These are phyloP conservation scores for Podila epicladia DNA, from an alignment of 192 early-diverging fungal genomes.

Conservation along the genomic window DNA sequence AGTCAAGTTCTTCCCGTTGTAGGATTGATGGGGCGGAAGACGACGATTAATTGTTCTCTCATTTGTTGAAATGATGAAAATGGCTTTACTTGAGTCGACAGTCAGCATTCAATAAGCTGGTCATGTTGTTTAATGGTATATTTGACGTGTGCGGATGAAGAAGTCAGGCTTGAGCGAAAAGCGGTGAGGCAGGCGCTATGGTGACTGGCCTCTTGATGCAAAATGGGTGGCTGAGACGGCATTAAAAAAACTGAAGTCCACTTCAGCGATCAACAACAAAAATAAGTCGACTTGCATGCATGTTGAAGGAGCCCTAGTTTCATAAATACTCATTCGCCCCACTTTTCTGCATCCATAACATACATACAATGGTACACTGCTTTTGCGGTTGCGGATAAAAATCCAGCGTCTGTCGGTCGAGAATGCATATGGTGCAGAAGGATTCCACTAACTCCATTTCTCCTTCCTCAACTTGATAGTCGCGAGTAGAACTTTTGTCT, in stretches of 20 bases:
- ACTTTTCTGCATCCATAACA: neutral
- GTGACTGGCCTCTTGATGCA: neutral
- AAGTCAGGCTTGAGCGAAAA: neutral
- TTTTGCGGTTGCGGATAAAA: neutral
- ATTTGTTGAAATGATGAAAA: neutral
- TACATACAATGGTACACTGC: neutral
- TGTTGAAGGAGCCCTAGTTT: too few species aligned
- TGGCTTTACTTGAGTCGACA: conserved; percentile 53
- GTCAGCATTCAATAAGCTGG: conserved; percentile 46
- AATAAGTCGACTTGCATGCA: too few species aligned
- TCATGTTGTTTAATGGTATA: conserved; percentile 17
- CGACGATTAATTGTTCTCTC: neutral
- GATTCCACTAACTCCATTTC: neutral
- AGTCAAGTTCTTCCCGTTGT: neutral
- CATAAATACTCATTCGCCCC: neutral
- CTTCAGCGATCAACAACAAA: too few species aligned
- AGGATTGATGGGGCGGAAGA: neutral
- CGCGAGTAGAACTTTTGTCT: conserved; percentile 57
- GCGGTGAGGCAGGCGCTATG: neutral
- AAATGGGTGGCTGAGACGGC: neutral
- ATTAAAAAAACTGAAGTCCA: neutral
- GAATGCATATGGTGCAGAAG: neutral
- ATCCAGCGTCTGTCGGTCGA: neutral
- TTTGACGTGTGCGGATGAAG: neutral
- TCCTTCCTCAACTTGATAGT: conserved; percentile 32